Evolutionary conservation across 83 land plant genomes (phyloP).

Genomic region (Thuja plicata): DNA sequence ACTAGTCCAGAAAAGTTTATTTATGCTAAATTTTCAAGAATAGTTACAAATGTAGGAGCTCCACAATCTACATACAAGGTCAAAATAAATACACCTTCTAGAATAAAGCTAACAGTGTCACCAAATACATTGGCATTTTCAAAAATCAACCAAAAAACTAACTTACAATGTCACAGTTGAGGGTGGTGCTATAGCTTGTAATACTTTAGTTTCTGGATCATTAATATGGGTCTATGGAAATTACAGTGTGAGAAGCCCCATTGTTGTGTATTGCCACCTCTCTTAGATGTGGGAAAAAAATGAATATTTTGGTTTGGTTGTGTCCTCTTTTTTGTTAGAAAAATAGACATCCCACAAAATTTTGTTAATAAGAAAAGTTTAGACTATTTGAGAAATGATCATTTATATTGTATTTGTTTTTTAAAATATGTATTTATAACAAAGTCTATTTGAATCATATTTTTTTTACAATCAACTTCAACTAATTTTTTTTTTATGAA

Average conservation of each 20-base stretch:
- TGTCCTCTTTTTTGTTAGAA: no score
- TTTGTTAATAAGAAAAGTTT: no score
- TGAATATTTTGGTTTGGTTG: no score
- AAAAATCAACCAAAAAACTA: constrained; percentile 9
- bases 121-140: constrained; percentile 26
- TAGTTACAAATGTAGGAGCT: constrained; percentile 33
- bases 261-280: no score
- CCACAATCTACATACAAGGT: constrained; percentile 20
- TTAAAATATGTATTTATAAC: no score
- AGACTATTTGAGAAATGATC: no score
- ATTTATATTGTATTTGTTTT: no score
- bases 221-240: constrained; percentile 38
- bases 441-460: no score
- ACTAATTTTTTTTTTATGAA: no score
- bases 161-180: constrained; percentile 17
- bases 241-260: constrained; percentile 37
- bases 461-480: no score
- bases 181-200: not conserved
- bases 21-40: constrained; percentile 16
- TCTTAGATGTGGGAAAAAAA: no score
- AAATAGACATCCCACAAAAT: no score
- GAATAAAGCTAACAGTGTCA: constrained; percentile 17
- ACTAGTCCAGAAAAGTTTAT: not conserved
- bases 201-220: constrained; percentile 13
- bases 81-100: constrained; percentile 18